Conservation (phyloP, 1,139 yeast species). For the Candida sanyaensis region DNA sequence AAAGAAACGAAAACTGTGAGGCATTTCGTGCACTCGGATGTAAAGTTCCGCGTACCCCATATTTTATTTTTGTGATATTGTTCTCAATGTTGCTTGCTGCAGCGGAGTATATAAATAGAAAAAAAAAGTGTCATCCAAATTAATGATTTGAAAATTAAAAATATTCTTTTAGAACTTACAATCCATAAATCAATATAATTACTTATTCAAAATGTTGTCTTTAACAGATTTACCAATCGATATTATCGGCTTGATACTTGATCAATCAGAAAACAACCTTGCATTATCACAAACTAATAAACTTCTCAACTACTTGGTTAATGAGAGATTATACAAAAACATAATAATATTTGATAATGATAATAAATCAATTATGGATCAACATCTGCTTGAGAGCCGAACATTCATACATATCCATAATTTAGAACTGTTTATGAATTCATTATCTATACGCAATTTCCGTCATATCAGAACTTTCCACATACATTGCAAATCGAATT, state of each 20-base stretch:
- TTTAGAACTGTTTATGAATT: constrained; percentile 8
- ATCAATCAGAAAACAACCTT: not conserved
- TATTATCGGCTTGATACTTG: not conserved
- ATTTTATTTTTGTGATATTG: not conserved
- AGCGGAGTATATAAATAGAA: not conserved
- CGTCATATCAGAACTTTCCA: constrained; percentile 12
- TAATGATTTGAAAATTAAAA: too few relatives aligned
- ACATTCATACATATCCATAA: constrained; percentile 13
- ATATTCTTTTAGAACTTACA: too few relatives aligned
- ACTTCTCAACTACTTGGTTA: constrained; percentile 9
- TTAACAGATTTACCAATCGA: not conserved
- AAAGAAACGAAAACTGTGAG: not conserved
- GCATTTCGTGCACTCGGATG: constrained; percentile 1
- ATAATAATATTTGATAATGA: constrained; percentile 15
- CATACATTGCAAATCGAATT: constrained; percentile 16
- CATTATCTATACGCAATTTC: constrained; percentile 11
- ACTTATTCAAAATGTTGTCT: not conserved
- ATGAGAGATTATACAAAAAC: constrained; percentile 11
- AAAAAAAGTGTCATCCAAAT: not conserved
- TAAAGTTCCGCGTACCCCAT: not conserved
- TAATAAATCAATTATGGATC: constrained; percentile 7
- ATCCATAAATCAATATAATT: not conserved
- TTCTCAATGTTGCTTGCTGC: too few relatives aligned
- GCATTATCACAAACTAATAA: constrained; percentile 10
- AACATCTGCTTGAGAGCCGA: not conserved